A percentile compares a stretch with the other conserved stretches of the same genome.
These are phyloP conservation scores for Salix arbutifolia DNA, from an alignment of 345 rosid species.

Conservation along the genomic window DNA sequence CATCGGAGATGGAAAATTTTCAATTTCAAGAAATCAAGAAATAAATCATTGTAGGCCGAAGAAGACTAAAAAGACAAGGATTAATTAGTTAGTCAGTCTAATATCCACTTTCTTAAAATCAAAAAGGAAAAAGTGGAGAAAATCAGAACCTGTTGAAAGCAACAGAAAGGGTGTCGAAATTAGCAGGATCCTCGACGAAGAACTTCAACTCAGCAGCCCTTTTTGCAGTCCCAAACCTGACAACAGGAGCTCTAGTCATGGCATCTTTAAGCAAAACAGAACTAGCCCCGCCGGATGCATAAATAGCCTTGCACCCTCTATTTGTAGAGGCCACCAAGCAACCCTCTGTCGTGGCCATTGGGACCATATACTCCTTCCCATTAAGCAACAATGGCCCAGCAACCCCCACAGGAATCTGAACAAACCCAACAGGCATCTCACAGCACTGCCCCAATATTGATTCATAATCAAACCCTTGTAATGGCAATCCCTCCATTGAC, in stretches of 20 bases:
- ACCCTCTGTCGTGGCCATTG: slow-evolving; percentile 60
- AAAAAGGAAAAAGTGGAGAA: neutral
- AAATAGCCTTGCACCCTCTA: slow-evolving; percentile 53
- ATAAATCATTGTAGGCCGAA: neutral
- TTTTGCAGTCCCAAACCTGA: slow-evolving; percentile 32
- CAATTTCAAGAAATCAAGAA: neutral
- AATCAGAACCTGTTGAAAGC: slow-evolving; percentile 35
- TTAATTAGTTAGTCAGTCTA: too few species aligned
- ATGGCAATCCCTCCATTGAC: slow-evolving; percentile 40
- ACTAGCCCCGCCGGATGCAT: slow-evolving; percentile 41
- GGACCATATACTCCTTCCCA: slow-evolving; percentile 37
- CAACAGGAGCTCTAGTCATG: slow-evolving; percentile 53
- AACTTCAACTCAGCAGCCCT: slow-evolving; percentile 43
- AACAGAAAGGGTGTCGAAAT: slow-evolving; percentile 36
- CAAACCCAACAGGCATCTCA: slow-evolving; percentile 54
- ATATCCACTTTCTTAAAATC: neutral
- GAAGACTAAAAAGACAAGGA: neutral
- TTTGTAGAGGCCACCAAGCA: slow-evolving; percentile 56
- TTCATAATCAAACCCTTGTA: slow-evolving; percentile 45
- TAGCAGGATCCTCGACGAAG: slow-evolving; percentile 34
- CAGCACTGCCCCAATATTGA: slow-evolving; percentile 55
- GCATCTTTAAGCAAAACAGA: slow-evolving; percentile 32
- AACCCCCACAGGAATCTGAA: slow-evolving; percentile 60
- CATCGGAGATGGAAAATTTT: neutral
- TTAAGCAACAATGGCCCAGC: slow-evolving; percentile 52